phyloP scores from a whole-genome alignment of 2,329 filamentous ascomycete genomes.

The Thermothelomyces thermophilus region DNA sequence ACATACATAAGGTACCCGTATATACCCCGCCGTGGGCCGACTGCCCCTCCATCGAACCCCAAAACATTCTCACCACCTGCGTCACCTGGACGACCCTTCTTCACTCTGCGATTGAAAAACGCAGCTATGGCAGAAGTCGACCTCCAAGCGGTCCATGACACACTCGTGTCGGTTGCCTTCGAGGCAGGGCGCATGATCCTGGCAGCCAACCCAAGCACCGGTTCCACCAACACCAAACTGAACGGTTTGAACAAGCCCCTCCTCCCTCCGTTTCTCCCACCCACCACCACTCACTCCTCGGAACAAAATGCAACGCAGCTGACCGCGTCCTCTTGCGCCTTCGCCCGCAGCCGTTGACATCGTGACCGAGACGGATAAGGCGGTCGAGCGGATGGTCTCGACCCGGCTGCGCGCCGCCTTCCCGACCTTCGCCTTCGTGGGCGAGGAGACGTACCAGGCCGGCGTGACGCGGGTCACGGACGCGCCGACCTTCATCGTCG shows the following conservation, averaged over 20 bases:
- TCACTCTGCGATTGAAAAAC: neutral
- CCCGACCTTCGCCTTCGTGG: slow-evolving; percentile 58
- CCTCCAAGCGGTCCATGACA: slow-evolving; percentile 56
- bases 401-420: slow-evolving; percentile 45
- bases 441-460: slow-evolving; percentile 69
- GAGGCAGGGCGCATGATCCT: slow-evolving; percentile 61
- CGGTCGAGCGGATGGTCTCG: slow-evolving; percentile 57
- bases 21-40: slow-evolving; percentile 5
- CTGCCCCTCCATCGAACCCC: slow-evolving; percentile 7
- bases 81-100: neutral
- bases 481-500: slow-evolving; percentile 70
- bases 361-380: slow-evolving; percentile 61
- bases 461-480: slow-evolving; percentile 54
- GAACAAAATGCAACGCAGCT: neutral
- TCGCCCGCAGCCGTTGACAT: slow-evolving; percentile 53
- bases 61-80: neutral
- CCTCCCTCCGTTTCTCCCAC: neutral
- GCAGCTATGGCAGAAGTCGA: slow-evolving; percentile 48
- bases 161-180: slow-evolving; percentile 52
- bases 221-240: slow-evolving; percentile 54
- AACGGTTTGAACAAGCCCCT: slow-evolving; percentile 44
- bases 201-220: slow-evolving; percentile 51
- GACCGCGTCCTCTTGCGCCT: neutral
- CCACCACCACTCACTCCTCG: neutral
- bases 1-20: too few species aligned